Evolutionary conservation across 1,284 basidiomycete genomes (phyloP).

Genomic region (Trametes polyzona): DNA sequence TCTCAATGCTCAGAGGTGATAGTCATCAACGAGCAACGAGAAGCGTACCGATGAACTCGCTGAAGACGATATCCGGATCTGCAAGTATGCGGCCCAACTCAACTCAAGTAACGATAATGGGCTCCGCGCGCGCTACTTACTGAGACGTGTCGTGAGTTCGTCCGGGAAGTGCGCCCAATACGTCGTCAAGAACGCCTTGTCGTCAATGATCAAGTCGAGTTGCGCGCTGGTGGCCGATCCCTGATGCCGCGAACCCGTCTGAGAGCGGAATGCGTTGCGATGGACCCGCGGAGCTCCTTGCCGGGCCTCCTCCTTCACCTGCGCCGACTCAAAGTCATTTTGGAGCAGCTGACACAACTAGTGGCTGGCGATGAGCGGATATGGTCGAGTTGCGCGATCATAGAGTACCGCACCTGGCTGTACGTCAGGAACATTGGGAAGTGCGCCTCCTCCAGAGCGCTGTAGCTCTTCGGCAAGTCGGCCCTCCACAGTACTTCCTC

Average conservation of each 20-base stretch:
- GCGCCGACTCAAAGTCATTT: constrained; percentile 37
- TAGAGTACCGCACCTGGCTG: constrained; percentile 47
- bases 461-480: constrained; percentile 60
- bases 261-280: neutral
- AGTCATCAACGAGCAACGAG: no score
- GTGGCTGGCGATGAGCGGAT: no score
- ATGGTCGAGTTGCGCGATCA: no score
- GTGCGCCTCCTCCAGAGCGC: constrained; percentile 59
- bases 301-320: neutral
- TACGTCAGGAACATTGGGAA: constrained; percentile 77
- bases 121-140: constrained; percentile 42
- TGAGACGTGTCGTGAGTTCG: constrained; percentile 53
- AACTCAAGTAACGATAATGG: neutral
- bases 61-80: constrained; percentile 69
- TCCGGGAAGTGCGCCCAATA: constrained; percentile 73
- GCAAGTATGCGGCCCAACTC: no score
- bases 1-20: no score
- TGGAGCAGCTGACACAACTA: constrained; percentile 51
- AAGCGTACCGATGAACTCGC: constrained; percentile 62
- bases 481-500: constrained; percentile 49
- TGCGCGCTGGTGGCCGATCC: neutral
- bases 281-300: neutral
- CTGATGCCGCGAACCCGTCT: neutral
- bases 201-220: constrained; percentile 43
- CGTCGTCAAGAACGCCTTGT: constrained; percentile 49